phyloP scores from a whole-genome alignment of 108 stramenopile genomes.

The Stephanodiscus minutulus region DNA sequence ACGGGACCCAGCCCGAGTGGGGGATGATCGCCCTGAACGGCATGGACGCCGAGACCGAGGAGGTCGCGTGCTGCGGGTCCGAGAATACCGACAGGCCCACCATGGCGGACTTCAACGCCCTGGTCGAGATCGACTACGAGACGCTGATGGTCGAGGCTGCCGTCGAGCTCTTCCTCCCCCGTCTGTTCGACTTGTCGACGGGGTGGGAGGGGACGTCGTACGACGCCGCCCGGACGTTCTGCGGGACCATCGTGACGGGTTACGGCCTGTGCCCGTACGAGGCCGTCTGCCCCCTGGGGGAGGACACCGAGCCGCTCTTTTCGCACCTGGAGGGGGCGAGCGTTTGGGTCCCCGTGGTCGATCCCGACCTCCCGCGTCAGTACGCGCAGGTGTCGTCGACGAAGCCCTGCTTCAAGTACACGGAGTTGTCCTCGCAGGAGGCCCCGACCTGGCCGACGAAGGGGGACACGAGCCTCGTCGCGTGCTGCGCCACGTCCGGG shows the following conservation, averaged over 20 bases:
- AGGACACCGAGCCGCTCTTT: background rate
- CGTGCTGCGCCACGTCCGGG: too few relatives aligned
- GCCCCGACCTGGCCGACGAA: too few relatives aligned
- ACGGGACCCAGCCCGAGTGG: background rate
- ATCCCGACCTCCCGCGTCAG: too few relatives aligned
- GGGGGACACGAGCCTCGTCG: too few relatives aligned
- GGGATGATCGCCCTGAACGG: background rate
- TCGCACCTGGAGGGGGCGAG: background rate
- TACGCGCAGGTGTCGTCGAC: too few relatives aligned
- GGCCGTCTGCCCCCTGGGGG: background rate
- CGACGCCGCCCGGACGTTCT: slow-evolving; percentile 3
- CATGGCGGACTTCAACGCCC: background rate
- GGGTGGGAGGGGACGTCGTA: slow-evolving; percentile 8
- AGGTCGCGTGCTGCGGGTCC: background rate
- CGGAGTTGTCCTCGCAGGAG: too few relatives aligned
- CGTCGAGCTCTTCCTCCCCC: background rate
- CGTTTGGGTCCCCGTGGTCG: background rate
- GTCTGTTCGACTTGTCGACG: slow-evolving; percentile 7
- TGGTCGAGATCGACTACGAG: background rate
- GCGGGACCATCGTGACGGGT: background rate
- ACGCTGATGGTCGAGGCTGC: background rate
- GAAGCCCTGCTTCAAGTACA: too few relatives aligned
- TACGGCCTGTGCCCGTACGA: slow-evolving; percentile 7
- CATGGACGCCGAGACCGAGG: background rate
- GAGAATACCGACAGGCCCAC: background rate